Conservation (phyloP, 202 grass and related monocot genomes). For the Musa balbisiana region DNA sequence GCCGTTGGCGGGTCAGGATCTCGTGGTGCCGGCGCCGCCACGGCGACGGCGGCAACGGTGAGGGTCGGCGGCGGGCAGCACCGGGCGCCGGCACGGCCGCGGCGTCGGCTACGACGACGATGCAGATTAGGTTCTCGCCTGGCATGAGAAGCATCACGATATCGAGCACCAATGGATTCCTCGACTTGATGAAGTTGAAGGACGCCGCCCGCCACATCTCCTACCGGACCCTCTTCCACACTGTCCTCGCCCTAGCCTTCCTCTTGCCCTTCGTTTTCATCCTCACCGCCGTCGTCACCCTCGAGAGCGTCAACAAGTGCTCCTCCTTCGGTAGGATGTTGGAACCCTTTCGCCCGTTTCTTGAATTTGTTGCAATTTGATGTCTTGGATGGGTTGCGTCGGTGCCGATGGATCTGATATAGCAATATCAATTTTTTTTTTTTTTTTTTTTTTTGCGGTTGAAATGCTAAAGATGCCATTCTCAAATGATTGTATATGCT, state of each 20-base stretch:
- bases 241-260: conserved; percentile 90
- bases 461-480: not conserved
- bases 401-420: not conserved
- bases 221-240: conserved; percentile 96
- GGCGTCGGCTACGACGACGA: conserved; percentile 33
- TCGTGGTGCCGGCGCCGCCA: conserved; percentile 1
- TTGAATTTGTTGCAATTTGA: not conserved
- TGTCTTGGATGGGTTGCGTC: not conserved
- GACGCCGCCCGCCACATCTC: conserved; percentile 80
- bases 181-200: conserved; percentile 96
- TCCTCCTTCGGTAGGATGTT: conserved; percentile 63
- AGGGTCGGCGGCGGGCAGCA: conserved; percentile 21
- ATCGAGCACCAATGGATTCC: conserved; percentile 79
- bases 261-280: conserved; percentile 93
- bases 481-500: not conserved
- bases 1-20: not conserved
- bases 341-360: not conserved
- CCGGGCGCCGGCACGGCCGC: not conserved
- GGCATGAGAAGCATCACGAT: conserved; percentile 99
- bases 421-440: not conserved
- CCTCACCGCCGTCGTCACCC: conserved; percentile 80
- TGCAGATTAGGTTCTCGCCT: conserved; percentile 98
- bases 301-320: conserved; percentile 97
- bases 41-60: conserved; percentile 16
- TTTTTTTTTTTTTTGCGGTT: no score